Evolutionary conservation across 2,329 filamentous ascomycete genomes (phyloP), one percentile per base, ranked within the genome.

Genomic region (Fusarium miscanthi): DNA sequence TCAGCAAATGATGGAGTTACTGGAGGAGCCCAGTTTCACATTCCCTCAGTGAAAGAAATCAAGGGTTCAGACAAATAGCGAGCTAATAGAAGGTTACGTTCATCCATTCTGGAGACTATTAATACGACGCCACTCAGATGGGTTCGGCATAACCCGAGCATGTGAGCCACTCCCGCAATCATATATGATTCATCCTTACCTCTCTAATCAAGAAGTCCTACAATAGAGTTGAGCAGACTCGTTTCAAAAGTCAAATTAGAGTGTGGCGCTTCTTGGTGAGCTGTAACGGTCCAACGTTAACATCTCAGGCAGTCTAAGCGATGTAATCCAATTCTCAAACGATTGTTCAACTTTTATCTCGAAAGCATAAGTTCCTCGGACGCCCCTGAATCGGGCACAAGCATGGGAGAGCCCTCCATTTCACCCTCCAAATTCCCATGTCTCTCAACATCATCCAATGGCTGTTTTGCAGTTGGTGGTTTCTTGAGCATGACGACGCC

Each of bases 401-500:
- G 73, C 82, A 87, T 85, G 2, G 82, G 81, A 12, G 82, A 79
- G 4, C 76, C 79, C 63, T 86, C 85, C 6, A 70, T 74, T 56
- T 76, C 81, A 17, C 76, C 79, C 9, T 69, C 66, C 11, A 80
- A 63, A 45, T 77, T 78, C 12, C 66, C 76, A 30, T 77, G 78
- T 40, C 75, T 77, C 68, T 85, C 83, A 23, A 82, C 67, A 62
- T 84, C 82, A 21, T 75, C 77, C 12, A 59, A 74, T 30, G 61
- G 66, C 5, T 61, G 58, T 56, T 76, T 76, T 16, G 77, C 69
- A 27, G 73, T 81, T 62, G 77, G 71, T 33, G 78, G 67, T 66
- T 81, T 82, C 76, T 85, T 87, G 60, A 83, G 78, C 40, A 88
- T 71, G 7, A 86, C 83, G 2, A 85, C 86, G 74, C 85, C 87